phyloP scores from a whole-genome alignment of 371 early-diverging fungal genomes.

The Gilbertella persicaria region DNA sequence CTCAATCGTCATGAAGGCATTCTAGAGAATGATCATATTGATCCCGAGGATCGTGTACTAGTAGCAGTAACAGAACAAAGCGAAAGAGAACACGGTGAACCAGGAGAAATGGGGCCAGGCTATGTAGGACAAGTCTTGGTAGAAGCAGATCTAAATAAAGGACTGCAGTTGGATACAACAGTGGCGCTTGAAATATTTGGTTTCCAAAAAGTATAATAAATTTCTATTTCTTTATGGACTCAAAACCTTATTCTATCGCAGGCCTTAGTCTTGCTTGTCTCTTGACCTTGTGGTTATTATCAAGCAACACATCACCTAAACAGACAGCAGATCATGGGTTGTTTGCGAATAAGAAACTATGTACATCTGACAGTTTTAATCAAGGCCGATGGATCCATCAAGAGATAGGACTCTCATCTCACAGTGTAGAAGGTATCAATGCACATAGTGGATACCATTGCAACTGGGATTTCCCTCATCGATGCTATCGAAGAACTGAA shows the following conservation, averaged over 20 bases:
- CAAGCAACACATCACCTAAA: too few relatives aligned
- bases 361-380: constrained; percentile 28
- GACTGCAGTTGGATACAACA: constrained; percentile 28
- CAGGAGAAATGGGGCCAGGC: constrained; percentile 25
- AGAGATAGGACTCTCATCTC: constrained; percentile 13
- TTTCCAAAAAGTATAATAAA: constrained; percentile 21
- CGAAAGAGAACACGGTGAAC: constrained; percentile 21
- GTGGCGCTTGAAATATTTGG: constrained; percentile 40
- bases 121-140: constrained; percentile 37
- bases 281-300: constrained; percentile 1
- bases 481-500: constrained; percentile 33
- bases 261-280: constrained; percentile 7
- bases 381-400: constrained; percentile 36
- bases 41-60: constrained; percentile 43
- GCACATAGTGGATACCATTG: constrained; percentile 34
- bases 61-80: constrained; percentile 41
- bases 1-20: constrained; percentile 37
- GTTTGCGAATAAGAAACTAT: constrained; percentile 14
- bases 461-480: constrained; percentile 31
- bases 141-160: constrained; percentile 12
- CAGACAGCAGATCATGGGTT: too few relatives aligned
- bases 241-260: constrained; percentile 1
- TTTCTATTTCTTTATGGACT: not conserved
- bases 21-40: constrained; percentile 23
- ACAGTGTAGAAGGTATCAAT: constrained; percentile 26